Conservation (phyloP, 345 rosid genomes). For the Hirschfeldia incana region DNA sequence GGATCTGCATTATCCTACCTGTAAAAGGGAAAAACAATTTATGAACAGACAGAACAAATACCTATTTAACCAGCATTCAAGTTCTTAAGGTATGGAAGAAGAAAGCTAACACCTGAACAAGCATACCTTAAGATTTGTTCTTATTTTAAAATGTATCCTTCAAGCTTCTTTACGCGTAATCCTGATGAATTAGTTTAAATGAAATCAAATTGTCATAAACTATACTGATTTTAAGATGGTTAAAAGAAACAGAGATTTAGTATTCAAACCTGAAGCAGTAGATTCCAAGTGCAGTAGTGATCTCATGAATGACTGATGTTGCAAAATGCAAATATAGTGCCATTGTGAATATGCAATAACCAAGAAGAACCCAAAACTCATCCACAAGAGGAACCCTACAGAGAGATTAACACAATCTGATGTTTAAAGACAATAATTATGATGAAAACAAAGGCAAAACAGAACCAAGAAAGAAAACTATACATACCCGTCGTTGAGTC, state of each 20-base stretch:
- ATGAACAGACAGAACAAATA: not conserved
- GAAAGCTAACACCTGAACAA: not conserved
- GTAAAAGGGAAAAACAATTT: not conserved
- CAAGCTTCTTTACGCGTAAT: conserved; percentile 94
- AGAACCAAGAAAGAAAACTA: not conserved
- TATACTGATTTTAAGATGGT: not conserved
- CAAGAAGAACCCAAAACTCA: conserved; percentile 94
- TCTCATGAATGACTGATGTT: conserved; percentile 89
- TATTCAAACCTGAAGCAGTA: conserved; percentile 84
- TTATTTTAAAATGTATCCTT: conserved; percentile 5
- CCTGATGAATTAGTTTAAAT: conserved; percentile 40
- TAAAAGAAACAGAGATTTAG: not conserved
- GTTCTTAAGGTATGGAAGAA: conserved; percentile 3
- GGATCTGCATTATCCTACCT: conserved; percentile 36
- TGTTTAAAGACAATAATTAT: not conserved
- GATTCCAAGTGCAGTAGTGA: conserved; percentile 92
- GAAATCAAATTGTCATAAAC: not conserved
- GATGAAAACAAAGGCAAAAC: not conserved
- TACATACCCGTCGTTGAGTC: conserved; percentile 84
- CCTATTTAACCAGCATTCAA: not conserved
- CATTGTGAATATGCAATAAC: conserved; percentile 79
- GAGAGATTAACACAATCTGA: conserved; percentile 7
- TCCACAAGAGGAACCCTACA: conserved; percentile 88
- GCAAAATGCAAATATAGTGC: conserved; percentile 87
- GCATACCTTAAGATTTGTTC: conserved; percentile 15